Conservation (phyloP, 805 yeast genomes). For the Schwanniomyces polymorphus region DNA sequence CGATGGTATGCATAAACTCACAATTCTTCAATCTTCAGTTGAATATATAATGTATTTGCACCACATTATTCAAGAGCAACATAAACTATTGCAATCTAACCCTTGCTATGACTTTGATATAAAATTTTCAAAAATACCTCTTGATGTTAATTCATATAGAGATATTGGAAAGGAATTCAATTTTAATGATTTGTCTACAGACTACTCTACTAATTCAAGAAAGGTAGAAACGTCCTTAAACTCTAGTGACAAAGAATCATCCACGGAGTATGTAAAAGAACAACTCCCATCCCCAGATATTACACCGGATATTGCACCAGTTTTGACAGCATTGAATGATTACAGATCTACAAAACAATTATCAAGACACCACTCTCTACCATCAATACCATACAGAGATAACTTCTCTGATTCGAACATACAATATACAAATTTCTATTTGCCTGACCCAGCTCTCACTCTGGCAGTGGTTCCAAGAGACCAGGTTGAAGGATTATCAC, state of each 20-base stretch:
- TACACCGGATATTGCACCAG: conserved; percentile 38
- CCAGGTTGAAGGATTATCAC: not conserved
- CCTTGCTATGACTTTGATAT: conserved; percentile 40
- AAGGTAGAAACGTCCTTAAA: not conserved
- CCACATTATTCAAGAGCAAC: conserved; percentile 52
- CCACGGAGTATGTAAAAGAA: conserved; percentile 1
- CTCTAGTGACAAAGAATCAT: conserved; percentile 3
- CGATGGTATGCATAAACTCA: conserved; percentile 77
- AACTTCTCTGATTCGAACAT: conserved; percentile 9
- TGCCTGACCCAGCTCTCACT: conserved; percentile 42
- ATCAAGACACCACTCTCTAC: not conserved
- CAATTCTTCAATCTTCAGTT: conserved; percentile 79
- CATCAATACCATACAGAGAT: not conserved
- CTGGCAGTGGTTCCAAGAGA: conserved; percentile 9
- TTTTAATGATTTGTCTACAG: conserved; percentile 35
- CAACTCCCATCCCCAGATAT: conserved; percentile 35
- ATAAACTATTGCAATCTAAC: conserved; percentile 29
- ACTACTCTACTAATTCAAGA: not conserved
- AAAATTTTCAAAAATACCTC: conserved; percentile 52
- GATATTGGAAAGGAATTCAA: conserved; percentile 57
- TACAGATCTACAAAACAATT: conserved; percentile 7
- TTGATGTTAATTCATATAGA: conserved; percentile 60
- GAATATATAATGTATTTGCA: conserved; percentile 76
- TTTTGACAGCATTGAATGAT: conserved; percentile 27
- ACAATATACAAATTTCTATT: conserved; percentile 17